These are phyloP conservation scores for Pseudogymnoascus sp. DNA, from an alignment of 2,329 filamentous ascomycete genomes.

Conservation along the genomic window DNA sequence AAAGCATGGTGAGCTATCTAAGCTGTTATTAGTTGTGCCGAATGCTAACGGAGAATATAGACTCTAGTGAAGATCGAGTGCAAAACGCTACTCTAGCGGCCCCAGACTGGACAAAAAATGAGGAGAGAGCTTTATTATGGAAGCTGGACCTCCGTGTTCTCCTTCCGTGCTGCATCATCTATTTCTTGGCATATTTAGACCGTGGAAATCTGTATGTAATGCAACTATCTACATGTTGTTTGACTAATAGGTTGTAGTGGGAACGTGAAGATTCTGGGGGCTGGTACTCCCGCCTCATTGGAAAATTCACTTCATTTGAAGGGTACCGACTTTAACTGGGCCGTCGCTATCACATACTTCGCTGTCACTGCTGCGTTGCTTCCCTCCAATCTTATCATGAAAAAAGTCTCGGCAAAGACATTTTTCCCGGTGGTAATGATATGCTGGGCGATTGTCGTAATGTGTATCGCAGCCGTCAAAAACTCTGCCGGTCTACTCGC, in stretches of 20 bases:
- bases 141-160: no score
- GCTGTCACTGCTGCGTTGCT: conserved; percentile 16
- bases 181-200: conserved; percentile 19
- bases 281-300: conserved; percentile 12
- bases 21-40: no score
- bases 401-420: conserved; percentile 16
- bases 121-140: no score
- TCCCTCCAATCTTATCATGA: conserved; percentile 19
- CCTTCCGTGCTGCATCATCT: conserved; percentile 15
- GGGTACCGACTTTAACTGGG: conserved; percentile 19
- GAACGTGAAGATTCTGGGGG: conserved; percentile 15
- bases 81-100: no score
- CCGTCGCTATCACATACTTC: conserved; percentile 19
- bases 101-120: no score
- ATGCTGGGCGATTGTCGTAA: conserved; percentile 1
- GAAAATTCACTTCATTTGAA: conserved; percentile 13
- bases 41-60: no score
- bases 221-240: no score
- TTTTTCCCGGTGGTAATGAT: conserved; percentile 8
- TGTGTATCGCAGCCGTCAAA: conserved; percentile 12
- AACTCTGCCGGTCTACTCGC: conserved; percentile 13
- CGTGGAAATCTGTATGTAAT: conserved; percentile 14
- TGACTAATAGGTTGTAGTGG: not conserved
- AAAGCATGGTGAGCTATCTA: no score
- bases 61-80: no score